These are phyloP conservation scores for Solanum hybrid DNA, from an alignment of 305 asterid genomes.

Conservation along the genomic window DNA sequence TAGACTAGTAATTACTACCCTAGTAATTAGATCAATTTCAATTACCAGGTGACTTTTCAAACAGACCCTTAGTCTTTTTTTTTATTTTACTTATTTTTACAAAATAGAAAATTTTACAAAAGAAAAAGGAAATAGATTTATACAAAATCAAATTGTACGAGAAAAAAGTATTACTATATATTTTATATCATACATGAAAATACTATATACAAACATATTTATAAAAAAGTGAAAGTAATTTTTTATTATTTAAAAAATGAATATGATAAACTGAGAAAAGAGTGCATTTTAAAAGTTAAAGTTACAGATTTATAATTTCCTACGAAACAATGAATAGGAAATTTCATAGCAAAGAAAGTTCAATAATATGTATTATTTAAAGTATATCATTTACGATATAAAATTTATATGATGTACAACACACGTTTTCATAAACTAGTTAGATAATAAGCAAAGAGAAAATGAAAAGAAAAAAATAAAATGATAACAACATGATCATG, in stretches of 20 bases:
- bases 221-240: not conserved
- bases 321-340: not conserved
- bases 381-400: too few relatives aligned
- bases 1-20: not conserved
- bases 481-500: too few relatives aligned
- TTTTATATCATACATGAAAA: not conserved
- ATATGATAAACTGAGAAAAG: not conserved
- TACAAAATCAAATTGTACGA: not conserved
- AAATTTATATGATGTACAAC: too few relatives aligned
- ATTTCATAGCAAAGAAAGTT: not conserved
- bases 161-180: not conserved
- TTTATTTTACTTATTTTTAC: not conserved
- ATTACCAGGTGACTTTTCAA: not conserved
- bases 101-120: too few relatives aligned
- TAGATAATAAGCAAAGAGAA: too few relatives aligned
- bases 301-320: not conserved
- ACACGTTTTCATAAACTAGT: too few relatives aligned
- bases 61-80: not conserved
- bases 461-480: too few relatives aligned
- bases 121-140: not conserved
- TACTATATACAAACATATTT: not conserved
- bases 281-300: not conserved
- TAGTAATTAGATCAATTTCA: not conserved
- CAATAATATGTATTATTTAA: not conserved
- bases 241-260: too few relatives aligned